phyloP scores from a whole-genome alignment of 495 filamentous ascomycete species.

The Stereocaulon alpinum region DNA sequence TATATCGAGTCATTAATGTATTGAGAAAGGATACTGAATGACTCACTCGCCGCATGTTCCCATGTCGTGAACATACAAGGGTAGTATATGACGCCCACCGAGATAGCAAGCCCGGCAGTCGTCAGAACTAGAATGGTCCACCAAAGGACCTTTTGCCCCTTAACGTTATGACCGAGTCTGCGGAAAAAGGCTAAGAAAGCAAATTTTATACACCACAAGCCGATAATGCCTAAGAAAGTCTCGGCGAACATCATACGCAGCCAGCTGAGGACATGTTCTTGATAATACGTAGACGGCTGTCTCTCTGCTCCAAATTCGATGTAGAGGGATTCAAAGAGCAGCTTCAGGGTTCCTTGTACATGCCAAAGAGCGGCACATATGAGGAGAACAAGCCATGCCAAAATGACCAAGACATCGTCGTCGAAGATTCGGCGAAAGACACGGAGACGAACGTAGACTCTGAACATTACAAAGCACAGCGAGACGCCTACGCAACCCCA shows the following conservation, averaged over 20 bases:
- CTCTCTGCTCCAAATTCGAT: neutral
- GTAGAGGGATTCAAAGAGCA: neutral
- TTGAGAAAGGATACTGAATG: too few relatives aligned
- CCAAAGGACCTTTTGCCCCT: slow-evolving; percentile 20
- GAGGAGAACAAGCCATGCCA: slow-evolving; percentile 23
- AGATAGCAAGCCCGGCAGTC: slow-evolving; percentile 14
- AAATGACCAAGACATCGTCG: slow-evolving; percentile 21
- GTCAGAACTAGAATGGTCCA: slow-evolving; percentile 17
- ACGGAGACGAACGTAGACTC: slow-evolving; percentile 17
- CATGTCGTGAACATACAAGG: slow-evolving; percentile 21
- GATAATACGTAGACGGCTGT: neutral
- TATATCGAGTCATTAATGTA: too few relatives aligned
- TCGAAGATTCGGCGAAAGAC: slow-evolving; percentile 22
- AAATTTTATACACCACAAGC: slow-evolving; percentile 22
- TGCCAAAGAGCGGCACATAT: neutral
- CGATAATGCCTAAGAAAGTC: neutral
- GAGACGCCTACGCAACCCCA: slow-evolving; percentile 7
- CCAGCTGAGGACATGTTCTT: neutral
- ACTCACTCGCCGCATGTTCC: slow-evolving; percentile 20
- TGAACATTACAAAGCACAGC: slow-evolving; percentile 18
- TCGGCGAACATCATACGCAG: neutral
- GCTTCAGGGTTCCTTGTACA: slow-evolving; percentile 13
- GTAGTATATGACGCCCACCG: slow-evolving; percentile 20
- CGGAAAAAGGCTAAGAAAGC: slow-evolving; percentile 22
- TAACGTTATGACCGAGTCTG: slow-evolving; percentile 20